Evolutionary conservation across 495 filamentous ascomycete genomes (phyloP).

Genomic region (Penicillium longicatenatum): DNA sequence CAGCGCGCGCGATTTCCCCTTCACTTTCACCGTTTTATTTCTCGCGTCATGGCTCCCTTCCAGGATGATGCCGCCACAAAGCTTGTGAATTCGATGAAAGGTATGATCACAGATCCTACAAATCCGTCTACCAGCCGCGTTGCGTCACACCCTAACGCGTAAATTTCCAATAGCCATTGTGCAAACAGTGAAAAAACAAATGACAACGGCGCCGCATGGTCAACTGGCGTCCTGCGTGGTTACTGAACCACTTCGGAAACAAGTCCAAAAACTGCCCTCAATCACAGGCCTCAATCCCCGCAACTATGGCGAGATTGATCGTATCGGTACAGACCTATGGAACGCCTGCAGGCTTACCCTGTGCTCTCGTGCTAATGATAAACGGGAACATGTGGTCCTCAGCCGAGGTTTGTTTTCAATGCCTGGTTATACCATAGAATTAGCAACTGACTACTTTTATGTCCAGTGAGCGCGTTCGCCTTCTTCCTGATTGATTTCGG

Average conservation of each 20-base stretch:
- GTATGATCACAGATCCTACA: background rate
- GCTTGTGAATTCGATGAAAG: background rate
- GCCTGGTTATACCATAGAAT: background rate
- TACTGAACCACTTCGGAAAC: background rate
- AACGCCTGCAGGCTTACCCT: background rate
- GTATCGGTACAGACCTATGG: background rate
- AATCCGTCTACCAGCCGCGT: background rate
- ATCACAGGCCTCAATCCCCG: background rate
- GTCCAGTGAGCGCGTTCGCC: background rate
- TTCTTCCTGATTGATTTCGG: background rate
- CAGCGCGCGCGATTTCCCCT: too few relatives aligned
- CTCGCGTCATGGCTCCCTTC: background rate
- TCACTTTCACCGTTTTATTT: too few relatives aligned
- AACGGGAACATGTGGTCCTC: background rate
- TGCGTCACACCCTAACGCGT: background rate
- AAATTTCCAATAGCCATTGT: background rate
- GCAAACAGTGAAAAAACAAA: background rate
- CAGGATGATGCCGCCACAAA: background rate
- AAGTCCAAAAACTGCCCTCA: background rate
- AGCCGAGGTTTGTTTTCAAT: background rate
- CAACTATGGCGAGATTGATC: background rate
- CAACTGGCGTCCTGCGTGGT: background rate
- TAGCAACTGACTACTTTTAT: background rate
- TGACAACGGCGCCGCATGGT: background rate
- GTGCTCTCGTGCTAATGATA: background rate